Percentiles rank a stretch among this genome's conserved stretches.
Conservation (phyloP, 192 early-diverging fungal genomes). For the Podila clonocystis region DNA sequence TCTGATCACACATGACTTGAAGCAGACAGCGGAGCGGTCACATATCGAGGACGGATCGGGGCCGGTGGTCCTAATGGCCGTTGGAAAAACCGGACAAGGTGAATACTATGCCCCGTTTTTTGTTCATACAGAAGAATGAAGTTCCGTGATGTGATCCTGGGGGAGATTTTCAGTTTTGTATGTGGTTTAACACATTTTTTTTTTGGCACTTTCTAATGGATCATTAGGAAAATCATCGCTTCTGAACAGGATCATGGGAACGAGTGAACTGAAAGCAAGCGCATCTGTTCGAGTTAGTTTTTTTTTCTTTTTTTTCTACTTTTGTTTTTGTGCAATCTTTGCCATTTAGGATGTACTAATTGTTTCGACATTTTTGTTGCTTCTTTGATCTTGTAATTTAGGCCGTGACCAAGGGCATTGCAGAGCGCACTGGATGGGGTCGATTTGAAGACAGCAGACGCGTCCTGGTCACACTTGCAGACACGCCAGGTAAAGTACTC, state of each 20-base stretch:
- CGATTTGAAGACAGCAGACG: conserved; percentile 44
- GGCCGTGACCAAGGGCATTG: conserved; percentile 47
- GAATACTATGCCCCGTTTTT: not conserved
- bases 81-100: conserved; percentile 48
- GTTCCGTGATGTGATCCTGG: not conserved
- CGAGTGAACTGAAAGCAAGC: conserved; percentile 45
- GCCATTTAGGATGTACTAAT: not conserved
- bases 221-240: conserved; percentile 34
- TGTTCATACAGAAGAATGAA: not conserved
- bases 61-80: conserved; percentile 42
- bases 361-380: not conserved
- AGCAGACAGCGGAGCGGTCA: conserved; percentile 14
- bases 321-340: not conserved
- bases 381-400: not conserved
- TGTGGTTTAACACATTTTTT: not conserved
- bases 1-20: conserved; percentile 39
- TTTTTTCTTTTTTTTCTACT: not conserved
- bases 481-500: conserved; percentile 31
- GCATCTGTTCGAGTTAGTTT: conserved; percentile 41
- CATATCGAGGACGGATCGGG: conserved; percentile 45
- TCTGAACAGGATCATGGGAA: conserved; percentile 49
- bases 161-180: not conserved
- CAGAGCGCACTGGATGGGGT: conserved; percentile 43
- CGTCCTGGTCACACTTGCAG: conserved; percentile 30
- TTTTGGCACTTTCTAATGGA: too few species aligned